Evolutionary conservation across 139 green algal genomes (phyloP), one percentile per base, ranked within the genome.

Genomic region (Penium margaritaceum): DNA sequence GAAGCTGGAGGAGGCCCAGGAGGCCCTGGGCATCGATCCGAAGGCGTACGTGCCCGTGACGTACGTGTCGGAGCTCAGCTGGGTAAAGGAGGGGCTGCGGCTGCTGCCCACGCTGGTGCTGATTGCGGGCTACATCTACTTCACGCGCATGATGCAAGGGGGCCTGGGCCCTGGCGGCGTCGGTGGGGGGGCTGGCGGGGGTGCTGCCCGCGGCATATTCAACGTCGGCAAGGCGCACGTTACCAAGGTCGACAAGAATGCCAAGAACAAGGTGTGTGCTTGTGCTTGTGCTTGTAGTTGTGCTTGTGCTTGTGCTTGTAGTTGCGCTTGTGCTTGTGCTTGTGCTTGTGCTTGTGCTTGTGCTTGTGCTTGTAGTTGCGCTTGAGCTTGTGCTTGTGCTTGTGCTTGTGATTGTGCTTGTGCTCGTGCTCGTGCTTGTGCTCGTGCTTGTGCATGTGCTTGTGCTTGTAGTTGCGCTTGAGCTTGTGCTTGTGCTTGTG

Each of bases 1-100:
- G 9, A 91, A 96, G 77, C 84, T 99, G 70, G 92, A 98, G 66
- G 93, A 96, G 29, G 91, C 90, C 7, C 91, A 98, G 83, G 70
- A 82, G 14, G 21, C 70, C 30, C 37, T 90, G 58, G 85, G 84
- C 24, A 61, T 83, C 33, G 67, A 70, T 68, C n/a, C n/a, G n/a
- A n/a, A n/a, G n/a, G n/a, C n/a, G n/a, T n/a, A n/a, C n/a, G n/a
- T 95, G 37, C 86, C 87, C 36, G 85, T 95, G 46, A 89, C 85
- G 24, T 95, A 95, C 74, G 79, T 85, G 30, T 84, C 65, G 14
- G 85, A 95, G 76, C 47, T 91, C 2, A 86, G 75, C 41, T 93
- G 89, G 89, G 67, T 78, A 33, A 61, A 78, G 32, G 87, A 93
- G 74, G 32, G 91, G 36, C 80, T 94, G 81, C 82, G 90, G 54